Evolutionary conservation across 2,329 filamentous ascomycete genomes (phyloP).

Genomic region (Amylocarpus encephaloides): DNA sequence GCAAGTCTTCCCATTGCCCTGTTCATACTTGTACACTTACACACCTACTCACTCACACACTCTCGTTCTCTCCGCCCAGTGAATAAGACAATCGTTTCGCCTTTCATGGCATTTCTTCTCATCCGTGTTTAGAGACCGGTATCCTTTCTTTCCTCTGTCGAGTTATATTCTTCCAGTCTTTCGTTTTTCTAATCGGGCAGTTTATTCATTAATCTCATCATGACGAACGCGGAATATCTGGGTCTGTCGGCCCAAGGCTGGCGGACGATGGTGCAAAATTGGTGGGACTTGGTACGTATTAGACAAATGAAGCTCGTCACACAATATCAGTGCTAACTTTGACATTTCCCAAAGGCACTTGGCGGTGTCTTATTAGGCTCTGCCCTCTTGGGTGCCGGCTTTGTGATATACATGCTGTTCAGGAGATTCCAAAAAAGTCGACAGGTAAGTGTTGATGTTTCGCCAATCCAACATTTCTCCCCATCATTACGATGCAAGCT

Average conservation of each 20-base stretch:
- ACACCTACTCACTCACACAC: neutral
- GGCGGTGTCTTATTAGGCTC: neutral
- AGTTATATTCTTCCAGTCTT: neutral
- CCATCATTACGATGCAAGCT: too few relatives aligned
- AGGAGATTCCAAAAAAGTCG: neutral
- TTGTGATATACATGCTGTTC: neutral
- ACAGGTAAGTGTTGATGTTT: neutral
- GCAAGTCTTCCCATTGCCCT: too few relatives aligned
- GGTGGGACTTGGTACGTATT: slow-evolving; percentile 5
- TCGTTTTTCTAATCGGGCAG: neutral
- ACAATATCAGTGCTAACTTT: neutral
- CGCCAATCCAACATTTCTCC: neutral
- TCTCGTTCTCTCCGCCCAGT: neutral
- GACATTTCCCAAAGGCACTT: neutral
- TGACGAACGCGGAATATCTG: neutral
- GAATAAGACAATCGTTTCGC: neutral
- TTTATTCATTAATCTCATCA: neutral
- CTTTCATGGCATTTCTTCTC: neutral
- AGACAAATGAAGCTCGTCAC: neutral
- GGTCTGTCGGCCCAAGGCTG: slow-evolving; percentile 1
- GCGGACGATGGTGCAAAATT: slow-evolving; percentile 1
- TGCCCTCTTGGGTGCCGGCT: neutral
- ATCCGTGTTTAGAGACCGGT: too few relatives aligned
- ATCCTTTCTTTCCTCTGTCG: neutral
- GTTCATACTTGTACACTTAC: too few relatives aligned